Evolutionary conservation across 1,139 yeast species (phyloP), one percentile per base, ranked within the genome.

Genomic region (Suhomyces bribrorum): DNA sequence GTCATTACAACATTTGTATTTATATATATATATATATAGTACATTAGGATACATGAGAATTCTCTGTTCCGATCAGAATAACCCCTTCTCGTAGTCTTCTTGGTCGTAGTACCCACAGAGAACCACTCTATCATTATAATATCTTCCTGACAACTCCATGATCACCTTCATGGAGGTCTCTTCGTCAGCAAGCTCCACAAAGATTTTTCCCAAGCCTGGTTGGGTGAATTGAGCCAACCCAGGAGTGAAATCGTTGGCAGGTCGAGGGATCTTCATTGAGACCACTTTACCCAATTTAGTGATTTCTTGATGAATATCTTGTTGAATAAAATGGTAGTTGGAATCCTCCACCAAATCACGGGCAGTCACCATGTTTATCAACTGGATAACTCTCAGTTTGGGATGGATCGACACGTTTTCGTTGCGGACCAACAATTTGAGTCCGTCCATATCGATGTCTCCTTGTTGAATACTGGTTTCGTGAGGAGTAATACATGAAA

Each of bases 151-250:
- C 16, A 87, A 53, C n/a, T 73, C 76, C 54, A 73, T 58, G 35
- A 83, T 69, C 1, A 94, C 94, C 15, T 64, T 60, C 18, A 67
- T 59, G 3, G 95, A 86, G 6, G 64, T 62, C 2, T 73, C 73
- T 4, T 68, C 64, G 13, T 69, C 66, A 2, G 68, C 73, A 59
- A 83, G 88, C 57, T 83, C 81, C 27, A 86, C 77, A 56, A 72
- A 88, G 0, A 86, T 72, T 49, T 79, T 83, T 0, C 96, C 96
- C 28, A 83, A 75, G 3, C 87, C 88, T 1, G 81, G 76, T 27
- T 69, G 68, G 14, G 64, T 53, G 50, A 73, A 61, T 56, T 79
- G 71, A 46, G 63, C 61, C 24, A 69, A 51, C 0, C 73, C 75
- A 2, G 75, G 73, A 0, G 68, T 59, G 36, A 56, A 75, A 29